Percentiles rank a stretch among this genome's conserved stretches.
Conservation (phyloP, 306 rosid species). For the Gynostemma pentaphyllum region DNA sequence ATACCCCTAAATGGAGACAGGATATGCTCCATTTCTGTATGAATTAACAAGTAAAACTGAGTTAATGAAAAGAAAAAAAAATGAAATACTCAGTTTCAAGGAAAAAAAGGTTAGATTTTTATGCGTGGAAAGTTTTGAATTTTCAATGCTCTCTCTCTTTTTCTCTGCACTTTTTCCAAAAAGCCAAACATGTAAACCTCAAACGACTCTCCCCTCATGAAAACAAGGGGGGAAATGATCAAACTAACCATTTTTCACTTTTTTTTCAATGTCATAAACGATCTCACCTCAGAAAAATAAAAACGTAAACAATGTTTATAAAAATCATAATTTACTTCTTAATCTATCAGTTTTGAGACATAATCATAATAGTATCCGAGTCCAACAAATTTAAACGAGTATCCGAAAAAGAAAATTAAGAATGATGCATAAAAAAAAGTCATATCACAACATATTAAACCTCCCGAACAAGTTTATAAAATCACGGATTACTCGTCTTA, state of each 20-base stretch:
- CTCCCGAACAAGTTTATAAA: too few relatives aligned
- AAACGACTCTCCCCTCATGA: neutral
- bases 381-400: too few relatives aligned
- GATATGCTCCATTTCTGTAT: constrained; percentile 38
- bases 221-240: neutral
- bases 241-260: neutral
- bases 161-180: neutral
- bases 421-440: too few relatives aligned
- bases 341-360: too few relatives aligned
- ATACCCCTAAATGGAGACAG: constrained; percentile 57
- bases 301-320: neutral
- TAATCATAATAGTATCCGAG: too few relatives aligned
- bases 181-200: neutral
- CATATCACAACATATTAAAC: too few relatives aligned
- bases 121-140: too few relatives aligned
- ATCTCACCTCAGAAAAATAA: too few relatives aligned
- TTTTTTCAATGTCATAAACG: neutral
- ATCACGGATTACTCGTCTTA: too few relatives aligned
- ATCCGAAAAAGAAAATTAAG: too few relatives aligned
- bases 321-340: too few relatives aligned
- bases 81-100: neutral
- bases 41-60: neutral
- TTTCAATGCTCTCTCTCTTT: neutral
- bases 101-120: too few relatives aligned
- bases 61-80: neutral